These are phyloP conservation scores for Cordyceps tenuipes DNA, from an alignment of 2,329 filamentous ascomycete species.

Conservation along the genomic window DNA sequence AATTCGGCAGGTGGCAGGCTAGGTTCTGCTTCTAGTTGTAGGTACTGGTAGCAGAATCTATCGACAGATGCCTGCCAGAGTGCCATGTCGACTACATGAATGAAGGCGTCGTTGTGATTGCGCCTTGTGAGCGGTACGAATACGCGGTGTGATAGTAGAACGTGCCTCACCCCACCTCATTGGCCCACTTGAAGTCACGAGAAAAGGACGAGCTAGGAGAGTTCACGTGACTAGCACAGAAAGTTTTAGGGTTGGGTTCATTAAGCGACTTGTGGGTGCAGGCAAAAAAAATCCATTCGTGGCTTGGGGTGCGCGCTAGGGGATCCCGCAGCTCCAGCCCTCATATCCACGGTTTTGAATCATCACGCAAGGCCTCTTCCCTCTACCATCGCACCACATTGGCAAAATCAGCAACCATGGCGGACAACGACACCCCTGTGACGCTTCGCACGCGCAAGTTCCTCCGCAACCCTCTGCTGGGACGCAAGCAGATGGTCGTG, in stretches of 20 bases:
- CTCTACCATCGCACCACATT: slow-evolving; percentile 20
- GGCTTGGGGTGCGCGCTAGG: slow-evolving; percentile 7
- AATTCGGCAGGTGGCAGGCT: slow-evolving; percentile 52
- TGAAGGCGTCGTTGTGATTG: neutral
- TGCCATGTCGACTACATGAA: slow-evolving; percentile 6
- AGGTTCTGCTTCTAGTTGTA: slow-evolving; percentile 62
- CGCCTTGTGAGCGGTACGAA: neutral
- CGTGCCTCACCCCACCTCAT: neutral
- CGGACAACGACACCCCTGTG: slow-evolving; percentile 69
- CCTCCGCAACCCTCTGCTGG: slow-evolving; percentile 98
- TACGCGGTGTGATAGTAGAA: neutral
- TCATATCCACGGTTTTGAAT: slow-evolving; percentile 12
- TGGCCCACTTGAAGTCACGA: neutral
- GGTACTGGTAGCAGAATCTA: slow-evolving; percentile 65
- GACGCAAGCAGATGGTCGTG: slow-evolving; percentile 99
- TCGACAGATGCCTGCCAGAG: slow-evolving; percentile 20
- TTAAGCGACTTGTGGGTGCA: slow-evolving; percentile 27
- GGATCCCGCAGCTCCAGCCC: slow-evolving; percentile 16
- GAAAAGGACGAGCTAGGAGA: neutral
- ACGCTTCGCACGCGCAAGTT: slow-evolving; percentile 98
- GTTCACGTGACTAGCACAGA: slow-evolving; percentile 6
- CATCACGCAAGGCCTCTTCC: slow-evolving; percentile 4
- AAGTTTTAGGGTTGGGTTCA: slow-evolving; percentile 38
- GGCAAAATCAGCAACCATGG: slow-evolving; percentile 62
- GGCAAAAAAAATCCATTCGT: slow-evolving; percentile 18